Evolutionary conservation across 495 filamentous ascomycete species (phyloP).

Genomic region (Evernia prunastri): DNA sequence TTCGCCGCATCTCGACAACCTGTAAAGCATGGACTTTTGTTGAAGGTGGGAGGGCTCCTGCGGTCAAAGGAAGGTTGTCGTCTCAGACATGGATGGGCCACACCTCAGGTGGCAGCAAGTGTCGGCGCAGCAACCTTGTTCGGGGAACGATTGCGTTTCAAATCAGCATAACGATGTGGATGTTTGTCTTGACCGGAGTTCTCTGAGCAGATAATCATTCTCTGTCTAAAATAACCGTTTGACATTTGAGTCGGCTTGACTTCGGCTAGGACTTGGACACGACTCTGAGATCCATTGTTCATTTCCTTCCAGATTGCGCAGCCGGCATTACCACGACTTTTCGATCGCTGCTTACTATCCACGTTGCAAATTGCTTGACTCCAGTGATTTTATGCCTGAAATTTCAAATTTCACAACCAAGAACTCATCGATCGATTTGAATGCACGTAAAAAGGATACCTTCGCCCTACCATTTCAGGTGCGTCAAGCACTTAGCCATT

Average conservation of each 20-base stretch:
- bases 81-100: constrained; percentile 3
- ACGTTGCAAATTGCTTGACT: background rate
- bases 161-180: background rate
- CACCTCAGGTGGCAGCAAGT: background rate
- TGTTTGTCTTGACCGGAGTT: background rate
- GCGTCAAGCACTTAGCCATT: background rate
- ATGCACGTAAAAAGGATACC: background rate
- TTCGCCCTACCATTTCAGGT: background rate
- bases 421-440: background rate
- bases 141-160: constrained; percentile 4
- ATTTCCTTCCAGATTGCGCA: background rate
- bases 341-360: background rate
- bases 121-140: background rate
- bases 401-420: background rate
- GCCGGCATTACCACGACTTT: background rate
- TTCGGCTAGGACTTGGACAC: background rate
- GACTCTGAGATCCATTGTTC: background rate
- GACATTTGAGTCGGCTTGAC: background rate
- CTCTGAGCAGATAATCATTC: background rate
- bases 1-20: background rate
- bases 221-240: background rate
- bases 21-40: background rate
- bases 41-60: background rate
- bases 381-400: background rate
- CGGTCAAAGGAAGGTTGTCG: background rate